Evolutionary conservation across 768 basidiomycete genomes (phyloP).

Genomic region (Hypholoma fasciculare): DNA sequence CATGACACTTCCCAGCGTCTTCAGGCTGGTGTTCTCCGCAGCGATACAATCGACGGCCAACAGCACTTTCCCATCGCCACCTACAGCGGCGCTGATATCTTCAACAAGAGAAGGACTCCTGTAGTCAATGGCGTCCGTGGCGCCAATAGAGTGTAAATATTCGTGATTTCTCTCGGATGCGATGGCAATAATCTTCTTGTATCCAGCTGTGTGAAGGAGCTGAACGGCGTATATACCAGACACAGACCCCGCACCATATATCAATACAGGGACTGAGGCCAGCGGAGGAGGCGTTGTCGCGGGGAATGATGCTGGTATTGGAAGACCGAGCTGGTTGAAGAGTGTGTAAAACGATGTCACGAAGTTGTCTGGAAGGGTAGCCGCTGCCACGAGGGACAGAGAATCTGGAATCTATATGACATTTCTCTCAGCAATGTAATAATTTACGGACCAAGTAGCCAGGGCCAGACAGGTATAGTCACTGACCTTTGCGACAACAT

Average conservation of each 20-base stretch:
- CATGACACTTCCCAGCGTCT: conserved; percentile 35
- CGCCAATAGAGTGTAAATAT: conserved; percentile 40
- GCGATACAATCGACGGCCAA: conserved; percentile 40
- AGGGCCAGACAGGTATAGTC: neutral
- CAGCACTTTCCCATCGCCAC: conserved; percentile 31
- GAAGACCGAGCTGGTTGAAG: conserved; percentile 38
- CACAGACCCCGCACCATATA: conserved; percentile 46
- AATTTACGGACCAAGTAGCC: neutral
- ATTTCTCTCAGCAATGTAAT: neutral
- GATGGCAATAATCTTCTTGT: conserved; percentile 41
- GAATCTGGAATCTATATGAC: conserved; percentile 38
- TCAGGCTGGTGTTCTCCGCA: conserved; percentile 35
- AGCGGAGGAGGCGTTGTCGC: conserved; percentile 25
- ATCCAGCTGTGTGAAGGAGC: conserved; percentile 42
- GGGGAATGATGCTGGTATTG: conserved; percentile 33
- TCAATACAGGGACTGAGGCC: conserved; percentile 34
- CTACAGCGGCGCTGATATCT: conserved; percentile 32
- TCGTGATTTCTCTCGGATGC: conserved; percentile 40
- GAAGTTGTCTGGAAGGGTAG: conserved; percentile 42
- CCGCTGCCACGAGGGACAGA: conserved; percentile 34
- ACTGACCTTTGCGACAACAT: conserved; percentile 36
- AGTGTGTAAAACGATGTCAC: conserved; percentile 41
- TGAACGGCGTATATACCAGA: conserved; percentile 37
- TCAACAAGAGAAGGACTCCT: conserved; percentile 32
- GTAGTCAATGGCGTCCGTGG: conserved; percentile 41